phyloP scores from a whole-genome alignment of 2,329 filamentous ascomycete species.

The Fusarium oligoseptatum region DNA sequence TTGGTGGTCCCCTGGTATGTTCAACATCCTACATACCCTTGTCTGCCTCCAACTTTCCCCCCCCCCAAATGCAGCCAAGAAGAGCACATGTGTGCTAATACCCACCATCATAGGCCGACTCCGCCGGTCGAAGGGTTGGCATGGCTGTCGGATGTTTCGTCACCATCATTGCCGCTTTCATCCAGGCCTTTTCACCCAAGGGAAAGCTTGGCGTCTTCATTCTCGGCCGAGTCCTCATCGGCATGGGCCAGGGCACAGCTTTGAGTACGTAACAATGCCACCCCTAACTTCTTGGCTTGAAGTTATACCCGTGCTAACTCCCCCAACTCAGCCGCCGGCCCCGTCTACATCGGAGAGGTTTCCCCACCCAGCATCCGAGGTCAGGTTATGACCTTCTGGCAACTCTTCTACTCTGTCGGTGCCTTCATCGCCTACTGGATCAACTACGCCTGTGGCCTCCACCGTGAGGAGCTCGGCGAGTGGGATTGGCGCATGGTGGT shows the following conservation, averaged over 20 bases:
- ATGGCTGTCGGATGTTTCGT: slow-evolving; percentile 75
- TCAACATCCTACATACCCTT: neutral
- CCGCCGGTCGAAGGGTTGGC: slow-evolving; percentile 71
- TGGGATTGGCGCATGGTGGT: slow-evolving; percentile 83
- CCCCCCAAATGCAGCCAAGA: slow-evolving; percentile 3
- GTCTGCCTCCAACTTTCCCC: neutral
- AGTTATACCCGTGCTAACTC: slow-evolving; percentile 2
- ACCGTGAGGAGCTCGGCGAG: slow-evolving; percentile 69
- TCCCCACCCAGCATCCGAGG: slow-evolving; percentile 74
- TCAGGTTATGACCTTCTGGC: slow-evolving; percentile 77
- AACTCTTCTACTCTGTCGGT: slow-evolving; percentile 74
- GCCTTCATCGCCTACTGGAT: slow-evolving; percentile 67
- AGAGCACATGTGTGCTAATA: slow-evolving; percentile 16
- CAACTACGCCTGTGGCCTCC: slow-evolving; percentile 71
- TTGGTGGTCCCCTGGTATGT: slow-evolving; percentile 70
- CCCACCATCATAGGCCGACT: slow-evolving; percentile 61
- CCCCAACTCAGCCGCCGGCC: slow-evolving; percentile 66
- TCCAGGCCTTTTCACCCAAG: slow-evolving; percentile 74
- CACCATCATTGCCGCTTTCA: slow-evolving; percentile 76
- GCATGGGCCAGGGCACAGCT: slow-evolving; percentile 77
- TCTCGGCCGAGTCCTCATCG: slow-evolving; percentile 76
- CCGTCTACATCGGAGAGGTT: slow-evolving; percentile 79
- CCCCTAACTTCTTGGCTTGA: neutral
- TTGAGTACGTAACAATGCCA: slow-evolving; percentile 60
- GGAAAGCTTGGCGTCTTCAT: slow-evolving; percentile 76